Evolutionary conservation across 805 yeast species (phyloP), one percentile per base, ranked within the genome.

Genomic region (Clavispora vitiphila): DNA sequence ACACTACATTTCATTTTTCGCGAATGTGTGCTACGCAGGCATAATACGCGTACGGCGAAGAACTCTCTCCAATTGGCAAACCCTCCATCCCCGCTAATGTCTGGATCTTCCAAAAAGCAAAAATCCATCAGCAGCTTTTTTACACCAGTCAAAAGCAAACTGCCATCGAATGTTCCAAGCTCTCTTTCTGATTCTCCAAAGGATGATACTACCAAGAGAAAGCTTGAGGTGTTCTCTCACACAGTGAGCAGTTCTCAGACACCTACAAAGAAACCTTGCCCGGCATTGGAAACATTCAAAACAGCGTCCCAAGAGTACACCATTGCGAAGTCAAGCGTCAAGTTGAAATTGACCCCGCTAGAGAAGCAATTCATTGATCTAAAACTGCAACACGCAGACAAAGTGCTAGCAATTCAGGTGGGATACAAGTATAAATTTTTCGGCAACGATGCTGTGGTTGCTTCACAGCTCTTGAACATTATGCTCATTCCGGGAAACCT

Each of bases 341-440:
- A 35, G 19, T 6, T 8, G 31, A 37, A 35, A 38, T 43, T 67
- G 27, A 69, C 96, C 0, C 96, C 97, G 0, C 61, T 90, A 27
- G 97, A 89, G 50, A 76, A 74, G 46, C 97, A 90, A 60, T 80
- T 81, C 45, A 65, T 80, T 22, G 82, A 80, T 3, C 64, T 93
- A 39, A 89, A 89, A 55, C 50, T 61, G 5, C 53, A 61, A 2
- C 65, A 91, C 56, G 56, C 56, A 39, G 96, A 87, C 50, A 86
- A 86, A 39, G 51, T 93, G 1, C 65, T 93, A 8, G 81, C 93
- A 0, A 72, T 91, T 20, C 93, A 93, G 58, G 95, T 86, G 3
- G 99, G 99, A 0, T 93, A 91, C 65, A 89, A 88, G 60, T 93
- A 80, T 64, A 86, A 86, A 55, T 81, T 90, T 46, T 87, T 78